Percentiles rank a stretch among this genome's conserved stretches.
Conservation (phyloP, 2,329 filamentous ascomycete species). For the Diaporthe aspalathi region DNA sequence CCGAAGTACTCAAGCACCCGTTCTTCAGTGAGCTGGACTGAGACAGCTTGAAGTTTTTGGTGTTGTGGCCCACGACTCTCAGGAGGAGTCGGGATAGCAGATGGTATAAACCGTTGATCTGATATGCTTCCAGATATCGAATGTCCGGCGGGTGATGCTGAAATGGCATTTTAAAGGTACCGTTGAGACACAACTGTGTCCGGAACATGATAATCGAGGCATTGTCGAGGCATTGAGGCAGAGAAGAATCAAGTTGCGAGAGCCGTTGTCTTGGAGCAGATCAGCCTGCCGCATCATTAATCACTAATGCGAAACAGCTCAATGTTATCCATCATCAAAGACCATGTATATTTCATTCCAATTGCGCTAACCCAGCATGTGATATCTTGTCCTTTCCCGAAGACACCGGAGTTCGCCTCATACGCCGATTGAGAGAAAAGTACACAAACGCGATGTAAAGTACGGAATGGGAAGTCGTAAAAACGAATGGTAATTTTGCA, state of each 20-base stretch:
- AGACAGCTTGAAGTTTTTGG: no score
- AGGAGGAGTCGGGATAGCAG: no score
- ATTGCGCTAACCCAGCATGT: slow-evolving; percentile 14
- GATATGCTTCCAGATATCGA: no score
- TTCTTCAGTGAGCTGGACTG: background rate
- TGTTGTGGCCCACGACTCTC: no score
- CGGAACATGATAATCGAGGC: no score
- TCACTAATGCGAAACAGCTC: background rate
- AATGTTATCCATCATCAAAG: background rate
- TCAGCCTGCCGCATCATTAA: background rate
- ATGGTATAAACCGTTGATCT: no score
- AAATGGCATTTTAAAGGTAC: no score
- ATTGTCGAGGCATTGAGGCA: background rate
- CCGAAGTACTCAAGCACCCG: slow-evolving; percentile 9
- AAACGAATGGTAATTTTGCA: background rate
- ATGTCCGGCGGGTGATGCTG: no score
- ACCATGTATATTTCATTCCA: slow-evolving; percentile 6
- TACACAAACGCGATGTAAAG: background rate
- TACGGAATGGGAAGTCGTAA: background rate
- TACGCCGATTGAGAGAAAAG: slow-evolving; percentile 8
- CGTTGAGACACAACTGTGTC: background rate
- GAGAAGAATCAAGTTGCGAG: background rate
- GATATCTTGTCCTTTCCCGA: slow-evolving; percentile 18
- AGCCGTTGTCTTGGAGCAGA: background rate
- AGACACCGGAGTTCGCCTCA: slow-evolving; percentile 6